Conservation (phyloP, 2,329 filamentous ascomycete species). For the Colletotrichum nymphaeae region DNA sequence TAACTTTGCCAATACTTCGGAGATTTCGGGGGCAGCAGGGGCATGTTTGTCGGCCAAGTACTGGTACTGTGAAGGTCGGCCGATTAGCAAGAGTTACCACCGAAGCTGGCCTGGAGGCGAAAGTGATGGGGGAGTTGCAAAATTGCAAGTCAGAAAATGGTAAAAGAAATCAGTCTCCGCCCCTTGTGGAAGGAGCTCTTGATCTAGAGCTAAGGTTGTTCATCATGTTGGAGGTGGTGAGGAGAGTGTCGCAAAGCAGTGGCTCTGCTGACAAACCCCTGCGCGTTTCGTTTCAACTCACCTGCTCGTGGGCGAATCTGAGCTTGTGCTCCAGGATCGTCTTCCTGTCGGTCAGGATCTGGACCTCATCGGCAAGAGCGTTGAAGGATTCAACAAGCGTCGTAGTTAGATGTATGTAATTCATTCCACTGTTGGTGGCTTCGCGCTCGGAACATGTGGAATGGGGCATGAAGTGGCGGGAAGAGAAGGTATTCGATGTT, state of each 20-base stretch:
- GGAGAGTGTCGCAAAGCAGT: slow-evolving; percentile 14
- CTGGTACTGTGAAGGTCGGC: slow-evolving; percentile 63
- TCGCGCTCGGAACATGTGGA: slow-evolving; percentile 33
- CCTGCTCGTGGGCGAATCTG: slow-evolving; percentile 74
- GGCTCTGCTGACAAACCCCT: slow-evolving; percentile 35
- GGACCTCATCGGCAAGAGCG: slow-evolving; percentile 73
- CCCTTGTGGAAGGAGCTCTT: slow-evolving; percentile 69
- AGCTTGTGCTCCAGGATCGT: slow-evolving; percentile 75
- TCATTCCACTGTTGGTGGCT: slow-evolving; percentile 50
- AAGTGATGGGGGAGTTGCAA: slow-evolving; percentile 28
- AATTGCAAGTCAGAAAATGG: slow-evolving; percentile 52
- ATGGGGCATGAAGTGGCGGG: slow-evolving; percentile 31
- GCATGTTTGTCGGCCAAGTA: slow-evolving; percentile 76
- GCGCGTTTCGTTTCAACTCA: slow-evolving; percentile 50
- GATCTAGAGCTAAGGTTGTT: slow-evolving; percentile 84
- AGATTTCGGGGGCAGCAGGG: slow-evolving; percentile 72
- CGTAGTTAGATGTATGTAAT: slow-evolving; percentile 58
- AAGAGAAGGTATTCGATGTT: slow-evolving; percentile 24
- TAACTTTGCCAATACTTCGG: slow-evolving; percentile 73
- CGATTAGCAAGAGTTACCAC: slow-evolving; percentile 35
- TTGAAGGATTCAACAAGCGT: slow-evolving; percentile 74
- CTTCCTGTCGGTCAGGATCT: slow-evolving; percentile 71
- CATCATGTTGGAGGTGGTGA: slow-evolving; percentile 50
- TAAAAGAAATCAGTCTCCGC: slow-evolving; percentile 70
- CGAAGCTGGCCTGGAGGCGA: slow-evolving; percentile 21